phyloP scores from a whole-genome alignment of 2,329 filamentous ascomycete species.

The Trichoderma harzianum region DNA sequence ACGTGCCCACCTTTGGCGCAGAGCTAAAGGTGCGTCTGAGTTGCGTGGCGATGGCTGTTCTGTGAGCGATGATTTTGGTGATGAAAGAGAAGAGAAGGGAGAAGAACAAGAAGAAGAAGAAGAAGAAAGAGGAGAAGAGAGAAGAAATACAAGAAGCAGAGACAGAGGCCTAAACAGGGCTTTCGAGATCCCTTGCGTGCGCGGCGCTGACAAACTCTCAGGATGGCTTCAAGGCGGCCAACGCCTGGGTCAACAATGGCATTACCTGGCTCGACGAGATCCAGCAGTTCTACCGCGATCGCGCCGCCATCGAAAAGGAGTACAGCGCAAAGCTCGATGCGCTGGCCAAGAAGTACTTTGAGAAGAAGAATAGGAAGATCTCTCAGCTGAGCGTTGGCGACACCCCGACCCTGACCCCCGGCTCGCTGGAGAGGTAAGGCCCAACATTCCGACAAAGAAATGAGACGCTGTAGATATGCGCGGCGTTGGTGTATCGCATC shows the following conservation, averaged over 20 bases:
- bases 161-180: not conserved
- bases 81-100: not conserved
- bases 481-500: not conserved
- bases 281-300: conserved; percentile 94
- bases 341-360: conserved; percentile 93
- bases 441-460: not conserved
- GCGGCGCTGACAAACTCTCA: conserved; percentile 34
- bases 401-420: conserved; percentile 86
- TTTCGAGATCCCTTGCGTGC: not conserved
- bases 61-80: not conserved
- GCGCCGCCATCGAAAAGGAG: conserved; percentile 92
- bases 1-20: conserved; percentile 83
- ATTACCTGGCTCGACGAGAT: conserved; percentile 96
- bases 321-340: conserved; percentile 84
- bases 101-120: not conserved
- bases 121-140: not conserved
- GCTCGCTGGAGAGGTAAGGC: conserved; percentile 78
- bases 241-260: conserved; percentile 83
- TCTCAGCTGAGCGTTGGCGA: conserved; percentile 89
- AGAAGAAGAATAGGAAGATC: conserved; percentile 91
- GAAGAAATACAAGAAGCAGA: not conserved
- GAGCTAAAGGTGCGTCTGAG: conserved; percentile 75
- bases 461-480: not conserved
- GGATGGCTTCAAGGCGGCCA: conserved; percentile 97
- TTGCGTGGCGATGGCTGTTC: not conserved